A percentile compares a stretch with the other conserved stretches of the same genome.
phyloP scores from a whole-genome alignment of 1,284 basidiomycete species.

The Calocybe gambosa region DNA sequence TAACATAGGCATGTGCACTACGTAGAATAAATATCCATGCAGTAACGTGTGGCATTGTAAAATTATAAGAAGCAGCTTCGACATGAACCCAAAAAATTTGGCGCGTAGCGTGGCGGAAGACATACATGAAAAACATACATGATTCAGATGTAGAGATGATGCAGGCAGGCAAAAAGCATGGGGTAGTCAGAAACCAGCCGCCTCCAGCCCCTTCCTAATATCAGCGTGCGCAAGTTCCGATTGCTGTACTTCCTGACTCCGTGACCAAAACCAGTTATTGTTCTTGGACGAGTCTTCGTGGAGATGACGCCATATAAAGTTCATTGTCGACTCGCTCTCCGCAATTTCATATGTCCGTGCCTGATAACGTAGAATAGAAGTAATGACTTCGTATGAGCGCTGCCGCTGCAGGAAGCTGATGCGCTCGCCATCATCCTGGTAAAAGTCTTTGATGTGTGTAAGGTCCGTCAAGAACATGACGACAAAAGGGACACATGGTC shows the following conservation, averaged over 20 bases:
- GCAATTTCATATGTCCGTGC: slow-evolving; percentile 42
- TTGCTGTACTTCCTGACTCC: slow-evolving; percentile 54
- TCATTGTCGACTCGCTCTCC: slow-evolving; percentile 39
- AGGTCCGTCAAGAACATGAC: slow-evolving; percentile 59
- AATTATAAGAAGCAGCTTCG: background rate
- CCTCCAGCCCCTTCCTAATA: slow-evolving; percentile 54
- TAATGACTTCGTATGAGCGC: slow-evolving; percentile 49
- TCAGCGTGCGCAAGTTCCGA: slow-evolving; percentile 54
- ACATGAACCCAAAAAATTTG: background rate
- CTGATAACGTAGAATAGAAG: slow-evolving; percentile 55
- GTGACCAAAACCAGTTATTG: slow-evolving; percentile 46
- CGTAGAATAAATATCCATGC: background rate
- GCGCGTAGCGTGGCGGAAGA: background rate
- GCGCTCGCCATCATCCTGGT: slow-evolving; percentile 33
- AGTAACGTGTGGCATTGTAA: background rate
- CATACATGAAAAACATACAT: background rate
- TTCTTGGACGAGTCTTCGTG: slow-evolving; percentile 34
- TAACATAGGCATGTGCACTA: background rate
- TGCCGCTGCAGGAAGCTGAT: slow-evolving; percentile 53
- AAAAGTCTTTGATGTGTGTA: slow-evolving; percentile 49
- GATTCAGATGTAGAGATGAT: background rate
- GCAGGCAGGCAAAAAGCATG: background rate
- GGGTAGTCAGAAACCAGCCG: slow-evolving; percentile 47
- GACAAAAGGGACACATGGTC: slow-evolving; percentile 62
- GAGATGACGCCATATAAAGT: slow-evolving; percentile 44